phyloP scores from a whole-genome alignment of 2,329 filamentous ascomycete genomes.

The Ophiostoma quercus region DNA sequence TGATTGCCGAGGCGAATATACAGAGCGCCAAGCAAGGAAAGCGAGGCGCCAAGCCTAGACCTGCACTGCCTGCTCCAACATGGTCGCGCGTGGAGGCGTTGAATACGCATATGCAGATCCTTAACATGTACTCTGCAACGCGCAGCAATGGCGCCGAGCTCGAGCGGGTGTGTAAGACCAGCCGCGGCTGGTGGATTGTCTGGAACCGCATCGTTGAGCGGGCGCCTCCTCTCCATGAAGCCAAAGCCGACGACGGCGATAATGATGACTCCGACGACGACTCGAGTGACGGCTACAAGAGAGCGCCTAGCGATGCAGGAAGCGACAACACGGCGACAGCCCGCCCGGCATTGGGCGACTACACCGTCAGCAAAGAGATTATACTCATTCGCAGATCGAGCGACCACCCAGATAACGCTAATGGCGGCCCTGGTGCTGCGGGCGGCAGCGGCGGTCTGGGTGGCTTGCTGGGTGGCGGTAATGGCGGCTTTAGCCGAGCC shows the following conservation, averaged over 20 bases:
- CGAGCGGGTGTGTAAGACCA: slow-evolving; percentile 62
- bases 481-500: slow-evolving; percentile 35
- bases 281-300: not conserved
- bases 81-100: slow-evolving; percentile 61
- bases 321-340: slow-evolving; percentile 20
- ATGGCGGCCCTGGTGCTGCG: slow-evolving; percentile 34
- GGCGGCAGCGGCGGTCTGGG: not conserved
- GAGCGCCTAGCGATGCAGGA: slow-evolving; percentile 12
- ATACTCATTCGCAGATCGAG: slow-evolving; percentile 57
- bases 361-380: slow-evolving; percentile 51
- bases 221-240: not conserved
- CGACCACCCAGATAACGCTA: slow-evolving; percentile 41
- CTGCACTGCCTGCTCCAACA: slow-evolving; percentile 19
- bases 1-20: not conserved
- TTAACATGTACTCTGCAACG: slow-evolving; percentile 51
- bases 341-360: slow-evolving; percentile 21
- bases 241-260: slow-evolving; percentile 17
- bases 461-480: too few species aligned
- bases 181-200: slow-evolving; percentile 64
- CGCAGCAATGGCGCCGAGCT: slow-evolving; percentile 42
- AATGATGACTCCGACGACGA: not conserved
- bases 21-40: not conserved
- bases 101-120: slow-evolving; percentile 59
- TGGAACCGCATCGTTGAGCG: slow-evolving; percentile 53
- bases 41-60: not conserved